phyloP scores from a whole-genome alignment of 2,329 filamentous ascomycete species.

The Ambrosiella beaveri region DNA sequence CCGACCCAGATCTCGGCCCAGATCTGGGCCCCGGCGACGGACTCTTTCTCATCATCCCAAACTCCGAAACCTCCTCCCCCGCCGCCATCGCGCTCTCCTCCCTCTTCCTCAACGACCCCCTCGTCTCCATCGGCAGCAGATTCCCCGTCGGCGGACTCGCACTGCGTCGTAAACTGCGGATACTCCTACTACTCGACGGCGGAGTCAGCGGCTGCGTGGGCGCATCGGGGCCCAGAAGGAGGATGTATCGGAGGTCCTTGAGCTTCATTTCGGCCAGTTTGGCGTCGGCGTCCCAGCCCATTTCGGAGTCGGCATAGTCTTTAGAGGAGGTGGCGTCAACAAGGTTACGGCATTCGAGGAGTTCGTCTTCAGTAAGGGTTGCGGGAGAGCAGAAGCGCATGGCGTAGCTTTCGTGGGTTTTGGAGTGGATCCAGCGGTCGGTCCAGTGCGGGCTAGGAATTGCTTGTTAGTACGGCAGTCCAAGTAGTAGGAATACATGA shows the following conservation, averaged over 20 bases:
- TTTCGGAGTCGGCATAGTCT: conserved; percentile 45
- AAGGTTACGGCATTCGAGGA: conserved; percentile 36
- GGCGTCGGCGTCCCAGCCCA: conserved; percentile 42
- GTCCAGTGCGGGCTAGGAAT: conserved; percentile 18
- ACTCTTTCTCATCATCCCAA: conserved; percentile 4
- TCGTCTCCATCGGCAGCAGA: conserved; percentile 1
- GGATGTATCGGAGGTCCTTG: conserved; percentile 48
- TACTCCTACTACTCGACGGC: conserved; percentile 11
- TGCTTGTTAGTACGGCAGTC: neutral
- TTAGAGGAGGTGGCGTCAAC: conserved; percentile 45
- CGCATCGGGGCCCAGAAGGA: conserved; percentile 29
- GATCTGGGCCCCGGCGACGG: neutral
- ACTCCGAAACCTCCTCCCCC: conserved; percentile 3
- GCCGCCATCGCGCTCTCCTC: neutral
- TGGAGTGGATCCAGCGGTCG: conserved; percentile 33
- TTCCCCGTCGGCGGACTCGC: neutral
- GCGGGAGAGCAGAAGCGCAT: conserved; percentile 27
- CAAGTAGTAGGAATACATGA: neutral
- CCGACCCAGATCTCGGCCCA: too few species aligned
- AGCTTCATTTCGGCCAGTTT: conserved; percentile 55
- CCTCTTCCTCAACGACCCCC: neutral
- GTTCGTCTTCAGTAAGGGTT: conserved; percentile 26
- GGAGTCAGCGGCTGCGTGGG: conserved; percentile 5
- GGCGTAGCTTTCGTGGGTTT: conserved; percentile 23
- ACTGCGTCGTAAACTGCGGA: conserved; percentile 7